Evolutionary conservation across 129 eudicot species (phyloP), one percentile per base, ranked within the genome.

Genomic region (Chrysanthemum makinoi): DNA sequence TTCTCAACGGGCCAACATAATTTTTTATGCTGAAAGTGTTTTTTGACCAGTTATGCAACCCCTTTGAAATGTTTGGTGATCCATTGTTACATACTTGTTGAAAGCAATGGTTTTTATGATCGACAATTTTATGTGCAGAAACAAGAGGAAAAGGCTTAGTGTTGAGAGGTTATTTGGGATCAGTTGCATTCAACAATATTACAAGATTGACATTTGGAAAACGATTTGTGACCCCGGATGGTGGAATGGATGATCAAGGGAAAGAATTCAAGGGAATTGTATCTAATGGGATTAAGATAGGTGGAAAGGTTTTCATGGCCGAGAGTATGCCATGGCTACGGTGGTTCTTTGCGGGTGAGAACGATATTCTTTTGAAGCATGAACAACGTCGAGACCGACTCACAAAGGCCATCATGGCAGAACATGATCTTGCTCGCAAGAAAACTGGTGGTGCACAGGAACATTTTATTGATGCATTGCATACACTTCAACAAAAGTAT

Each of bases 401-500:
- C 62, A 89, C 98, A 0, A 84, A 72, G 56, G 66, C 75, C 44
- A 89, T 94, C 75, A 90, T 94, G 95, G 92, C 87, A 33, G 98
- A 94, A 69, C 96, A 89, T 50, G 84, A 83, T 14, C 75, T 79
- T 14, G 93, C 93, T 2, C 84, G 90, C 6, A 30, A 74, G 49
- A 89, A 83, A 74, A 84, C 68, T 13, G 94, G 95, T 7, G 82
- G 83, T 0, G 76, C 88, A 60, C 85, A 89, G 79, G 86, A 85
- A 66, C 98, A 93, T 74, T 93, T 93, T 72, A 86, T 93, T 44
- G 98, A 93, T 79, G 96, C 98, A 2, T 82, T 93, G 88, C 90
- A 87, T 52, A 85, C 92, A 16, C 92, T 89, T 73, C 90, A 89
- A 58, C 79, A 89, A 14, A 74, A 89, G 69, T 93, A 93, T 56